Conservation (phyloP, 139 green algal genomes). For the Microglena sp. region DNA sequence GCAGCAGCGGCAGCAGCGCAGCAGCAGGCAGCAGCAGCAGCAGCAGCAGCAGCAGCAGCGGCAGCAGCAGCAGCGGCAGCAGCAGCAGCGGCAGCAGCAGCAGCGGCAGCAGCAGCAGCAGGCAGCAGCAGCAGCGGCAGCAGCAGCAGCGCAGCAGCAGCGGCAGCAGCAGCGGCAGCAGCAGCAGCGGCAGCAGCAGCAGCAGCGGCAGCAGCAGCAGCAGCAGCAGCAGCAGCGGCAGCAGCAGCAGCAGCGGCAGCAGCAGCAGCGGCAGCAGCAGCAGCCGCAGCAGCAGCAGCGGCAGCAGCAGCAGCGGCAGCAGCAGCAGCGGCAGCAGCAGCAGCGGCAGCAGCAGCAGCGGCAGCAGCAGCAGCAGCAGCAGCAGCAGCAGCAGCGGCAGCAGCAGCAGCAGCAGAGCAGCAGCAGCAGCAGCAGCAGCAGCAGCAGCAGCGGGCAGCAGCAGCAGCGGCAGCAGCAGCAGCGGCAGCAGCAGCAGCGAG, state of each 20-base stretch:
- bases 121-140: no score
- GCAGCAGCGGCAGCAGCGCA: no score
- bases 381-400: neutral
- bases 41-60: no score
- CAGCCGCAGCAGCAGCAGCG: no score
- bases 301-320: no score
- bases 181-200: neutral
- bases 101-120: no score
- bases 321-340: conserved; percentile 24
- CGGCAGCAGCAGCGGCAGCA: neutral
- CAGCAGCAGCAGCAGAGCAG: conserved; percentile 4
- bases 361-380: conserved; percentile 1
- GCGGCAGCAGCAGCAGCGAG: no score
- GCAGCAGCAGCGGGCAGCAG: neutral
- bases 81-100: neutral
- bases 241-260: conserved; percentile 7
- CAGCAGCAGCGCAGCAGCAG: no score
- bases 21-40: no score
- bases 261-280: no score
- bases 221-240: conserved; percentile 1
- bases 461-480: no score
- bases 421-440: no score
- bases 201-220: neutral
- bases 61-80: neutral
- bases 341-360: conserved; percentile 24